Conservation (phyloP, 208 protist species). For the Wallacemonas sp. region DNA sequence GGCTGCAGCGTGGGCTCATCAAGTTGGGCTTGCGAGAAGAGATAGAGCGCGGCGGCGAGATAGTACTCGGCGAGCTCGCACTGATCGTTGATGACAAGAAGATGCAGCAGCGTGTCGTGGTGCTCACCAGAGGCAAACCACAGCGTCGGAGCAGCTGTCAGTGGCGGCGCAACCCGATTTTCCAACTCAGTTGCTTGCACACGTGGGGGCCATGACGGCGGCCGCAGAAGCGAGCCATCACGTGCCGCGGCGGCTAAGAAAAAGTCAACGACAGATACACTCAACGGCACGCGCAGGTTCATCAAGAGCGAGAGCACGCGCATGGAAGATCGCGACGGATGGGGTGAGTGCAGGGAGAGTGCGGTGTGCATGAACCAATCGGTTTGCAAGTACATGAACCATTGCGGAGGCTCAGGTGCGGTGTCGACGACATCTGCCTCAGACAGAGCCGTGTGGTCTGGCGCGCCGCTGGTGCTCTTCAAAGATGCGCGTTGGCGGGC, state of each 20-base stretch:
- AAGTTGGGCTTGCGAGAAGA: slow-evolving; percentile 51
- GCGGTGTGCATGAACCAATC: slow-evolving; percentile 83
- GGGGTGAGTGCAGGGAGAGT: slow-evolving; percentile 57
- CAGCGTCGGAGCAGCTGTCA: slow-evolving; percentile 8
- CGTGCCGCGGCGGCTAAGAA: slow-evolving; percentile 45
- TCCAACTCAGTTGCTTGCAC: slow-evolving; percentile 11
- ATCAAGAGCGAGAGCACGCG: slow-evolving; percentile 67
- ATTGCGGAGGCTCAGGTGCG: slow-evolving; percentile 14
- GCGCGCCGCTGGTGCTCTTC: too few species aligned
- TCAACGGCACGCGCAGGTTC: slow-evolving; percentile 60
- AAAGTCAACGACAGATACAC: slow-evolving; percentile 64
- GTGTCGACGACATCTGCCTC: not conserved
- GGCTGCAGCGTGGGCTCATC: slow-evolving; percentile 45
- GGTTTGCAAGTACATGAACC: slow-evolving; percentile 60
- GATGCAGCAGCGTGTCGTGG: slow-evolving; percentile 66
- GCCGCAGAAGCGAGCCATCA: not conserved
- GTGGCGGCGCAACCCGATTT: slow-evolving; percentile 18
- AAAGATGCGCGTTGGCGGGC: too few species aligned
- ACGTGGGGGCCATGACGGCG: not conserved
- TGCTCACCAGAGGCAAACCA: slow-evolving; percentile 49
- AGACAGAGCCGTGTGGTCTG: too few species aligned
- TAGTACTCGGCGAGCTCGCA: slow-evolving; percentile 77
- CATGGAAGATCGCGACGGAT: slow-evolving; percentile 57
- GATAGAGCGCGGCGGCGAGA: slow-evolving; percentile 58
- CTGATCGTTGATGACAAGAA: slow-evolving; percentile 82